Evolutionary conservation across 23 red algal species (phyloP).

Genomic region (Agarophyton chilense): DNA sequence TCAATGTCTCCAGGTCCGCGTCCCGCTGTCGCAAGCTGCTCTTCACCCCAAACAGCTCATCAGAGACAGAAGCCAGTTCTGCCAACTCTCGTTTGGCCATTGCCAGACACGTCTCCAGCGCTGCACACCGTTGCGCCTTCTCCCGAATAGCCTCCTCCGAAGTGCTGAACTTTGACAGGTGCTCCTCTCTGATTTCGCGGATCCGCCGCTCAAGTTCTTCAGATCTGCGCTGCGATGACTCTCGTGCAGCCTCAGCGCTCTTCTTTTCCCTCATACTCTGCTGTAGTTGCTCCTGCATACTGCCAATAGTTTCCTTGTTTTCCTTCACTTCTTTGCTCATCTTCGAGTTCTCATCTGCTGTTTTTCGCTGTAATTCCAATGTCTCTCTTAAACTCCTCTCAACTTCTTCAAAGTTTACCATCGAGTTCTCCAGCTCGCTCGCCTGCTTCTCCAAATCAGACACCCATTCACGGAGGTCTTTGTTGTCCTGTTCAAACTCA

Average conservation of each 20-base stretch:
- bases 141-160: slow-evolving; percentile 42
- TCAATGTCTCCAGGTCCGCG: slow-evolving; percentile 20
- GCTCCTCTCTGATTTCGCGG: slow-evolving; percentile 34
- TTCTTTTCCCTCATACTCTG: slow-evolving; percentile 24
- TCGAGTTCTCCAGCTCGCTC: slow-evolving; percentile 28
- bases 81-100: slow-evolving; percentile 42
- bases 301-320: neutral
- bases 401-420: slow-evolving; percentile 55
- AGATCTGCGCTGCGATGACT: slow-evolving; percentile 20
- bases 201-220: slow-evolving; percentile 42
- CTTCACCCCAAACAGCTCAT: slow-evolving; percentile 54
- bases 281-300: slow-evolving; percentile 14
- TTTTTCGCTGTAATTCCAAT: slow-evolving; percentile 27
- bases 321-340: slow-evolving; percentile 41
- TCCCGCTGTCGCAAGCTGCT: slow-evolving; percentile 13
- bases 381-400: slow-evolving; percentile 43
- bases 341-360: slow-evolving; percentile 17
- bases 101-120: slow-evolving; percentile 43
- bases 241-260: slow-evolving; percentile 44
- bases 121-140: slow-evolving; percentile 56
- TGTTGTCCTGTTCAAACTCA: slow-evolving; percentile 50
- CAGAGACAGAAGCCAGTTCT: slow-evolving; percentile 42
- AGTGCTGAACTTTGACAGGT: slow-evolving; percentile 33
- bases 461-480: slow-evolving; percentile 51
- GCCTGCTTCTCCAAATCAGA: slow-evolving; percentile 61